Conservation (phyloP, 805 yeast genomes). For the Zygosaccharomyces kombuchaensis region DNA sequence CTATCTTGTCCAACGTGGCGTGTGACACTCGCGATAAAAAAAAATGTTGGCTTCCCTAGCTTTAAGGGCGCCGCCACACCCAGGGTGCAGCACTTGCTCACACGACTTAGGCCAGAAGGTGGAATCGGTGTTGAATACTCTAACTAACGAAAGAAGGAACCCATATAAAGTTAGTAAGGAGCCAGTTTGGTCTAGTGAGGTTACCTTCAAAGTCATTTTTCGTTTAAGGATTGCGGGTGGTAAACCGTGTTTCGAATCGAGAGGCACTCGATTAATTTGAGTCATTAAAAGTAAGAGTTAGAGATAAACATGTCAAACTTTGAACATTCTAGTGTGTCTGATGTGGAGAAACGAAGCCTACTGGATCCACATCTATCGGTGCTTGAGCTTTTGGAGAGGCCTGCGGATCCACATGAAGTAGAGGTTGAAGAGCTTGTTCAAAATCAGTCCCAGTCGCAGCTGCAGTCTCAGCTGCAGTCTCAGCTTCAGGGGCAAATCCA, state of each 20-base stretch:
- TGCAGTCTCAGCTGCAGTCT: not conserved
- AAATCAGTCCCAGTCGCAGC: not conserved
- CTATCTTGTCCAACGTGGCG: slow-evolving; percentile 2
- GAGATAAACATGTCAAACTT: not conserved
- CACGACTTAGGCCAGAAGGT: not conserved
- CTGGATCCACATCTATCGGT: slow-evolving; percentile 34
- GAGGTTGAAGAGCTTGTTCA: not conserved
- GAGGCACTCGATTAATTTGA: slow-evolving; percentile 1
- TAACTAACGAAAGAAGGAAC: not conserved
- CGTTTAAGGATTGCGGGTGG: not conserved
- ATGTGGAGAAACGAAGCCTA: slow-evolving; percentile 16
- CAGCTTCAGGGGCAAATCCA: not conserved
- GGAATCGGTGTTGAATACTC: not conserved
- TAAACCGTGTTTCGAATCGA: slow-evolving; percentile 1
- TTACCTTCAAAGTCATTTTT: not conserved
- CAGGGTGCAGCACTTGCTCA: not conserved
- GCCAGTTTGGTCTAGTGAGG: not conserved
- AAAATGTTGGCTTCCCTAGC: slow-evolving; percentile 4
- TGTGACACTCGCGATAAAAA: not conserved
- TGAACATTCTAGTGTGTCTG: not conserved
- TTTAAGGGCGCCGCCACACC: slow-evolving; percentile 7
- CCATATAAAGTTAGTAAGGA: not conserved
- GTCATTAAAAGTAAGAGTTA: not conserved
- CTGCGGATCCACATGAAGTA: slow-evolving; percentile 1
- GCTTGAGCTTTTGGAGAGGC: slow-evolving; percentile 23